Evolutionary conservation across 768 basidiomycete species (phyloP), one percentile per base, ranked within the genome.

Genomic region (Collybia sp.): DNA sequence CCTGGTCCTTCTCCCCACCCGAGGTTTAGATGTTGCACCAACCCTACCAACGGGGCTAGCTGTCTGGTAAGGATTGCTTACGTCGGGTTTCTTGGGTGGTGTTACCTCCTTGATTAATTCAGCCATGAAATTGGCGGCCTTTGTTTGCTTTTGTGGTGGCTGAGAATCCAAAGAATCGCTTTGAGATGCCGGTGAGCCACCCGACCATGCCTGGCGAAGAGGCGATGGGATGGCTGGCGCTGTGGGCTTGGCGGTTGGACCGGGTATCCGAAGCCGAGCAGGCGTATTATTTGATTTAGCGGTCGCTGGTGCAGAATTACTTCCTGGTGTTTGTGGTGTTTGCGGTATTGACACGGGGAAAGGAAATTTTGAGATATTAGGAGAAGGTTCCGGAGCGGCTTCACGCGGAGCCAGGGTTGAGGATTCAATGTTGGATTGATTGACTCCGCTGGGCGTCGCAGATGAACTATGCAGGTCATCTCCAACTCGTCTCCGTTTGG

Each of bases 51-150:
- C 76, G 33, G 85, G 85, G 53, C 78, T 85, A 12, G 82, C 80
- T 15, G 76, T 73, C 59, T 89, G 83, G 56, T 91, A 90, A 0
- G 88, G 88, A 59, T 91, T 91, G 43, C 77, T 78, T 36, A 88
- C 72, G 53, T 85, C 87, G 16, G 77, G 73, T 47, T 70, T 80
- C 61, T 76, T 80, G 12, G 77, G 71, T 0, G 84, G 83, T 0
- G 83, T 82, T 6, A 76, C 79, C 52, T 84, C 83, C 60, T 85
- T 83, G 52, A 88, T 80, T 44, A 89, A 68, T 44, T 80, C 80
- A 1, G 80, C 71, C 76, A 88, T 80, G 43, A 80, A 78, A 56
- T 69, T 77, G 10, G 85, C 87, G 5, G 85, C 79, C 54, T 82
- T 77, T 1, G 84, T 86, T 19, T 76, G 79, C 44, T 71, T 77